Conservation (phyloP, 768 basidiomycete species). For the Imleria badia region DNA sequence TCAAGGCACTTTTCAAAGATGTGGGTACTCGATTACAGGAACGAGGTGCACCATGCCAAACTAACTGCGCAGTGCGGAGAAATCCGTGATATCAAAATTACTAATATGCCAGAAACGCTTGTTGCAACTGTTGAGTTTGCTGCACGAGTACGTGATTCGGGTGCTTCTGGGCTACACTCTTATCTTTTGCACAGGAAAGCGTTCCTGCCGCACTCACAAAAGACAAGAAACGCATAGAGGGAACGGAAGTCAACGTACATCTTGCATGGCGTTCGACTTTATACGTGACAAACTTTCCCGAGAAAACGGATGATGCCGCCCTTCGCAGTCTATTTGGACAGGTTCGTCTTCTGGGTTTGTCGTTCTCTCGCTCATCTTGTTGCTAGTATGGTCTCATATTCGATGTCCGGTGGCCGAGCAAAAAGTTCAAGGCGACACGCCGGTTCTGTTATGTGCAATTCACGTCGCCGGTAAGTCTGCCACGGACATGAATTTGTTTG, state of each 20-base stretch:
- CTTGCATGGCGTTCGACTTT: constrained; percentile 93
- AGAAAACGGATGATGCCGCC: constrained; percentile 71
- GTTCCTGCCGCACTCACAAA: constrained; percentile 88
- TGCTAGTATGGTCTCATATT: constrained; percentile 84
- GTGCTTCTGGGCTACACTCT: neutral
- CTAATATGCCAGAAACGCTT: constrained; percentile 50
- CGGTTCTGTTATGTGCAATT: constrained; percentile 96
- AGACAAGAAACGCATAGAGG: constrained; percentile 86
- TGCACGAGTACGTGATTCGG: constrained; percentile 40
- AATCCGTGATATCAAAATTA: constrained; percentile 83
- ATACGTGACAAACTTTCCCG: constrained; percentile 95
- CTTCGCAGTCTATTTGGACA: constrained; percentile 77
- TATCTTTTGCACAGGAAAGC: constrained; percentile 52
- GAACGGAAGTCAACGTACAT: constrained; percentile 78
- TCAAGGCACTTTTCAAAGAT: constrained; percentile 81
- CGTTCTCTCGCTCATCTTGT: constrained; percentile 1
- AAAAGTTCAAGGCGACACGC: constrained; percentile 88
- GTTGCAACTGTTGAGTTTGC: constrained; percentile 91
- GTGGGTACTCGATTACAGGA: constrained; percentile 43
- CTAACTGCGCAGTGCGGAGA: constrained; percentile 70
- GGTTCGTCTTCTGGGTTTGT: constrained; percentile 41
- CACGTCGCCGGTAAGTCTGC: constrained; percentile 66
- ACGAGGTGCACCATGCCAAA: neutral
- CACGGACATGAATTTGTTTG: neutral
- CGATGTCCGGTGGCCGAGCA: constrained; percentile 97